Evolutionary conservation across 495 filamentous ascomycete species (phyloP).

Genomic region (Pseudevernia furfuracea): DNA sequence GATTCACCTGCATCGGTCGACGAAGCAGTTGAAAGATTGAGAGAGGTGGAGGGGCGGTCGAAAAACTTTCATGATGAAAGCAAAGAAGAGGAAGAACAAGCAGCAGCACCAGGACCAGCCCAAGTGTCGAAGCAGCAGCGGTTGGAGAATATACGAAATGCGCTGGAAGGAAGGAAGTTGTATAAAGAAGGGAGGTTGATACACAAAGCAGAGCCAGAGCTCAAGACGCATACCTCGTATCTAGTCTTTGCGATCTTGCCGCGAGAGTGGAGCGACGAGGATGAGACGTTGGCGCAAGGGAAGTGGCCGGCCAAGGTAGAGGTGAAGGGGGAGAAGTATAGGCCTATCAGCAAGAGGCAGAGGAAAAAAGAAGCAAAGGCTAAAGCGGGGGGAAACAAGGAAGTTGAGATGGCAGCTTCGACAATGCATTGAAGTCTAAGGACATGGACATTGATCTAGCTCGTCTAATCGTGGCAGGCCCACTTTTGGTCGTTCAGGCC

Average conservation of each 20-base stretch:
- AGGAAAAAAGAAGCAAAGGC: slow-evolving; percentile 49
- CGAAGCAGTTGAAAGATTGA: slow-evolving; percentile 65
- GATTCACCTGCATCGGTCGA: slow-evolving; percentile 59
- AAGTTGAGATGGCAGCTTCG: slow-evolving; percentile 34
- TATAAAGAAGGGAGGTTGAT: slow-evolving; percentile 64
- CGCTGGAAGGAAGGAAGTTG: slow-evolving; percentile 22
- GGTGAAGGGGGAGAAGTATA: slow-evolving; percentile 35
- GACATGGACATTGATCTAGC: no score
- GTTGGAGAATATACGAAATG: slow-evolving; percentile 25
- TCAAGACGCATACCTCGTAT: slow-evolving; percentile 93
- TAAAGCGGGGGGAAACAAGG: slow-evolving; percentile 38
- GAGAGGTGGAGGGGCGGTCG: slow-evolving; percentile 61
- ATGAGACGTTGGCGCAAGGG: slow-evolving; percentile 61
- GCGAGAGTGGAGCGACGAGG: slow-evolving; percentile 70
- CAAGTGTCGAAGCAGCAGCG: slow-evolving; percentile 26
- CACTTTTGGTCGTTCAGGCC: no score
- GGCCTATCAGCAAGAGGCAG: slow-evolving; percentile 41
- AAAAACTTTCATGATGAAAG: slow-evolving; percentile 45
- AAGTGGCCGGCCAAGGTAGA: slow-evolving; percentile 44
- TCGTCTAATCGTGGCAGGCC: no score
- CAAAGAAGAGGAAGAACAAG: slow-evolving; percentile 10
- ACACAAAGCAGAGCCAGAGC: slow-evolving; percentile 73
- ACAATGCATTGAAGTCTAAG: neutral
- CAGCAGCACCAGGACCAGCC: slow-evolving; percentile 23
- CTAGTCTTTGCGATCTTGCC: slow-evolving; percentile 89